A percentile compares a stretch with the other conserved stretches of the same genome.
phyloP scores from a whole-genome alignment of 768 basidiomycete genomes.

The Lentinula lateritia region DNA sequence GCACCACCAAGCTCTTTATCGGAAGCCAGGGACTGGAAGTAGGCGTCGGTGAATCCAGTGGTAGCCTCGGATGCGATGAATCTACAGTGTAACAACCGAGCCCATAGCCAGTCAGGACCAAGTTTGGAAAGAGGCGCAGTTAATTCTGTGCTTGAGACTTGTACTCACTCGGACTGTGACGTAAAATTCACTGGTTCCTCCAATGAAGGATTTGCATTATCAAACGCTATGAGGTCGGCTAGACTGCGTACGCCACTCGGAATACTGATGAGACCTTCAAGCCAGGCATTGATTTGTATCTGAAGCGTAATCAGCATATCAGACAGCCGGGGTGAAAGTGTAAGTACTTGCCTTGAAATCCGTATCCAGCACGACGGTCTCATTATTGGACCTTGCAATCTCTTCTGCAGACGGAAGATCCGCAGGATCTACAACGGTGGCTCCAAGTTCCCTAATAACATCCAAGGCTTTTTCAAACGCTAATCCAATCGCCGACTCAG shows the following conservation, averaged over 20 bases:
- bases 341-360: conserved; percentile 54
- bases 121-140: too few relatives aligned
- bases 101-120: too few relatives aligned
- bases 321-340: background rate
- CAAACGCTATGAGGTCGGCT: conserved; percentile 53
- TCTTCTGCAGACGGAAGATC: conserved; percentile 35
- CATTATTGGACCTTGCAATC: conserved; percentile 36
- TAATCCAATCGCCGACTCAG: conserved; percentile 15
- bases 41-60: conserved; percentile 35
- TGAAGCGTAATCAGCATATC: conserved; percentile 14
- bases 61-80: conserved; percentile 34
- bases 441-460: conserved; percentile 31
- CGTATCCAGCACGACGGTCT: conserved; percentile 45
- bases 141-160: too few relatives aligned
- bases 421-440: conserved; percentile 40
- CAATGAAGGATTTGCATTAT: conserved; percentile 43
- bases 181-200: conserved; percentile 38
- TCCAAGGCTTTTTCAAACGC: conserved; percentile 36
- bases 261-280: conserved; percentile 38
- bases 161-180: conserved; percentile 31
- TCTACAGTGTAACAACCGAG: conserved; percentile 14
- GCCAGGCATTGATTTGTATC: conserved; percentile 51
- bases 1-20: conserved; percentile 43
- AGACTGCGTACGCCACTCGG: conserved; percentile 53
- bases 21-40: conserved; percentile 36